Evolutionary conservation across 2,329 filamentous ascomycete species (phyloP).

Genomic region (Fusarium napiforme): DNA sequence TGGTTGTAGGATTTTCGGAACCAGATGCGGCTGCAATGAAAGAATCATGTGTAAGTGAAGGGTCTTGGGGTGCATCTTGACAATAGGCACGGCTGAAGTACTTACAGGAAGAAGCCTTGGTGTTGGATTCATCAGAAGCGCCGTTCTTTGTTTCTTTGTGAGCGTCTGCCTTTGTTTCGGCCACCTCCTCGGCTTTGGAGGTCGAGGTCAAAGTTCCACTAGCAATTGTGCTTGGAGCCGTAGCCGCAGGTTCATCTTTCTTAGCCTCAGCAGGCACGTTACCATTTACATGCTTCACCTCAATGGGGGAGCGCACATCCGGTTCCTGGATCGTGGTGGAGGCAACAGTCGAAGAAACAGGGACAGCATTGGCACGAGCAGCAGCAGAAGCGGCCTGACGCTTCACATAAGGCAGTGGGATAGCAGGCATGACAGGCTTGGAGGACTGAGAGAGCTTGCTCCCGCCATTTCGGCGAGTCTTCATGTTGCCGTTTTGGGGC

Average conservation of each 20-base stretch:
- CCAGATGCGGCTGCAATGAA: constrained; percentile 20
- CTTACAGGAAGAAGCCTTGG: constrained; percentile 40
- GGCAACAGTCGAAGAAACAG: constrained; percentile 16
- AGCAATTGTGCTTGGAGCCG: constrained; percentile 14
- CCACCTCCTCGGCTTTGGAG: constrained; percentile 19
- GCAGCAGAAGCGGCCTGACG: constrained; percentile 51
- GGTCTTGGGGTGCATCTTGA: not conserved
- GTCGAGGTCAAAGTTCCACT: constrained; percentile 21
- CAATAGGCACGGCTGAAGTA: constrained; percentile 7
- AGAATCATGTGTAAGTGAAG: constrained; percentile 28
- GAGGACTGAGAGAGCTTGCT: constrained; percentile 47
- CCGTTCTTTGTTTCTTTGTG: constrained; percentile 25
- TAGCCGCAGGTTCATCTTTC: constrained; percentile 4
- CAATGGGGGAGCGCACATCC: constrained; percentile 12
- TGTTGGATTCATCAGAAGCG: constrained; percentile 3
- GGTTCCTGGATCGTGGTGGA: constrained; percentile 20
- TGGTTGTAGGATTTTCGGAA: constrained; percentile 31
- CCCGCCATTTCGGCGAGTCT: constrained; percentile 46
- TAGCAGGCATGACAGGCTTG: constrained; percentile 52
- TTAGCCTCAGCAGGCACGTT: constrained; percentile 11
- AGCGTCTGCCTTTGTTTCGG: constrained; percentile 22
- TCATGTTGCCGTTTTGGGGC: constrained; percentile 48
- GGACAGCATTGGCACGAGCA: constrained; percentile 41
- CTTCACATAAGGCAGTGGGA: constrained; percentile 54
- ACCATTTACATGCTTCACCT: constrained; percentile 40